A percentile compares a stretch with the other conserved stretches of the same genome.
These are phyloP conservation scores for Closterium sp. DNA, from an alignment of 139 green algal species.

Conservation along the genomic window DNA sequence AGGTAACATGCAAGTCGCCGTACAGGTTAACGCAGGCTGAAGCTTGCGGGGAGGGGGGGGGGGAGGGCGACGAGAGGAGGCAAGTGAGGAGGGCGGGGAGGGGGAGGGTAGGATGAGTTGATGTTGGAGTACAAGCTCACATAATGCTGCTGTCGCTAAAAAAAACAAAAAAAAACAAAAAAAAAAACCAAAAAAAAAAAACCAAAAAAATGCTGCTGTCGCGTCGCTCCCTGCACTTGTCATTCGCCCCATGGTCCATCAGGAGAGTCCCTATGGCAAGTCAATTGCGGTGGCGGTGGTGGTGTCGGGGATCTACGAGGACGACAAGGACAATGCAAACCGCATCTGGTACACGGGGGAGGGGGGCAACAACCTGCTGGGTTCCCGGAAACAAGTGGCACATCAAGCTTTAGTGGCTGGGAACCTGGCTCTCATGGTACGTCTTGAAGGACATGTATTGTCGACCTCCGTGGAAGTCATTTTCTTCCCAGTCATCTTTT, in stretches of 20 bases:
- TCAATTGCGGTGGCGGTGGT: conserved; percentile 3
- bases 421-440: background rate
- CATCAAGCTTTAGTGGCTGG: conserved; percentile 9
- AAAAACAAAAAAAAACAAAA: too few species aligned
- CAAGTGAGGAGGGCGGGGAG: too few species aligned
- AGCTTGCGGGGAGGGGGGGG: too few species aligned
- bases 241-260: background rate
- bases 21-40: too few species aligned
- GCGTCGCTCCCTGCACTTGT: background rate
- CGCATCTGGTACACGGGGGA: conserved; percentile 40
- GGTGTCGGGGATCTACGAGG: conserved; percentile 37
- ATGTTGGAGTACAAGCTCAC: too few species aligned
- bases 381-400: conserved; percentile 5
- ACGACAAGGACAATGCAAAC: conserved; percentile 37
- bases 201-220: background rate
- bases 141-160: too few species aligned
- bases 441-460: background rate
- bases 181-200: background rate
- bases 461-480: too few species aligned
- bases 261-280: background rate
- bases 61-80: too few species aligned
- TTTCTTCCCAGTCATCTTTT: too few species aligned
- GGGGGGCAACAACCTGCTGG: conserved; percentile 28
- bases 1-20: too few species aligned
- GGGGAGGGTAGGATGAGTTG: too few species aligned